These are phyloP conservation scores for Pilobolus umbonatus DNA, from an alignment of 192 early-diverging fungal species.

Conservation along the genomic window DNA sequence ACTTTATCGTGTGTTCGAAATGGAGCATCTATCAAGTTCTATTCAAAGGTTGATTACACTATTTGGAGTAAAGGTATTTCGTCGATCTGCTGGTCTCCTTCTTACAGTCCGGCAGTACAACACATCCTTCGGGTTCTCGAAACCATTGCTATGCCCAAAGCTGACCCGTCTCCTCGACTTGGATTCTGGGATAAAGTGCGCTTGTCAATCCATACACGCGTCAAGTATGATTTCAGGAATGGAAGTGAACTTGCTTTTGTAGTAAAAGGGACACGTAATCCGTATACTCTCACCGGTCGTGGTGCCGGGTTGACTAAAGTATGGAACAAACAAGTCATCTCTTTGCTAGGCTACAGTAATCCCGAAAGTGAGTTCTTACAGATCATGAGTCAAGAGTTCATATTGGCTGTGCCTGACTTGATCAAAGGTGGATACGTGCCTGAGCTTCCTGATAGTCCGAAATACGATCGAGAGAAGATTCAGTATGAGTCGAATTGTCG, in stretches of 20 bases:
- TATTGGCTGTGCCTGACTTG: conserved; percentile 32
- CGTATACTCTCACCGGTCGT: conserved; percentile 21
- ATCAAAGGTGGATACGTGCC: conserved; percentile 4
- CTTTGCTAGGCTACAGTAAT: conserved; percentile 30
- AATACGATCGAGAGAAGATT: not conserved
- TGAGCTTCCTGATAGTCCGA: not conserved
- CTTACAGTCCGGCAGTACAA: conserved; percentile 29
- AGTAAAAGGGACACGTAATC: conserved; percentile 29
- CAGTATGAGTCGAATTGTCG: not conserved
- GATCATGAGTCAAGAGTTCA: conserved; percentile 30
- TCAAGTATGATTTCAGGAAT: conserved; percentile 16
- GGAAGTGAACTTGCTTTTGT: conserved; percentile 26
- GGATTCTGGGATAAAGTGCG: conserved; percentile 37
- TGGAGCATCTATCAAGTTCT: conserved; percentile 33
- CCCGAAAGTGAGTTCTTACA: conserved; percentile 32
- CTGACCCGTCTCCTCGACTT: conserved; percentile 28
- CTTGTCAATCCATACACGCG: conserved; percentile 26
- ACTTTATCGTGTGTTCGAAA: conserved; percentile 14
- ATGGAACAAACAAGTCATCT: conserved; percentile 26
- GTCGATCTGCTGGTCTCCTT: conserved; percentile 25
- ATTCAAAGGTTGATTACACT: conserved; percentile 28
- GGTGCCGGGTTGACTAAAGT: conserved; percentile 33
- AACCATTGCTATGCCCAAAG: conserved; percentile 17
- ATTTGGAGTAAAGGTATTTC: conserved; percentile 14
- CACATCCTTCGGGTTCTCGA: conserved; percentile 29